These are phyloP conservation scores for Orychophragmus violaceus DNA, from an alignment of 345 rosid genomes.

Conservation along the genomic window DNA sequence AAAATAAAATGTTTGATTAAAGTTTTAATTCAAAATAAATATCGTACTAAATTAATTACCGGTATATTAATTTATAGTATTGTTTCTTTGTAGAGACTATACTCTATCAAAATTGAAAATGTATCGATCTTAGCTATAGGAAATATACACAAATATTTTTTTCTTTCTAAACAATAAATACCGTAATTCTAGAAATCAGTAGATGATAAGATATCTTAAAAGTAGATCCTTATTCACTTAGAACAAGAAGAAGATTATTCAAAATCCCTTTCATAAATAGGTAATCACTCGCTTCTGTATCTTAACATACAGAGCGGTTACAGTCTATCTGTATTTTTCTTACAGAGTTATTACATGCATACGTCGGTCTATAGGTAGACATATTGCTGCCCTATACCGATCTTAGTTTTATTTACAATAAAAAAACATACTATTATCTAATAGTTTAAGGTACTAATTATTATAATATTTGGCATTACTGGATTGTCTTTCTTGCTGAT, in stretches of 20 bases:
- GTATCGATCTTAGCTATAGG: no score
- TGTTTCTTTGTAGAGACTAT: no score
- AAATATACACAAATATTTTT: no score
- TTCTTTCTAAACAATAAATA: no score
- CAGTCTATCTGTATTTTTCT: slow-evolving; percentile 1
- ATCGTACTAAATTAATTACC: no score
- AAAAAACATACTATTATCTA: background rate
- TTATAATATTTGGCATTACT: background rate
- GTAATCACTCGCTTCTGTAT: slow-evolving; percentile 24
- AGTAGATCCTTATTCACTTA: background rate
- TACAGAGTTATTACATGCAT: slow-evolving; percentile 17
- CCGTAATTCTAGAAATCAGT: background rate
- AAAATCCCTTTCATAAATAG: slow-evolving; percentile 8
- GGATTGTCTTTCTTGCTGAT: background rate
- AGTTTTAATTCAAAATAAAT: no score
- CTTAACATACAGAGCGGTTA: slow-evolving; percentile 18
- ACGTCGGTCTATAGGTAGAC: slow-evolving; percentile 2
- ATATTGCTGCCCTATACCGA: slow-evolving; percentile 7
- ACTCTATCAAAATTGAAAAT: no score
- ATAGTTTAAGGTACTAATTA: background rate
- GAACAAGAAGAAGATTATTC: background rate
- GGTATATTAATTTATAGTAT: no score
- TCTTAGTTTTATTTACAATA: slow-evolving; percentile 21
- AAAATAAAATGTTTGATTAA: no score
- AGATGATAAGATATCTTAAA: background rate